phyloP scores from a whole-genome alignment of 345 rosid genomes.

The Populus simonii region DNA sequence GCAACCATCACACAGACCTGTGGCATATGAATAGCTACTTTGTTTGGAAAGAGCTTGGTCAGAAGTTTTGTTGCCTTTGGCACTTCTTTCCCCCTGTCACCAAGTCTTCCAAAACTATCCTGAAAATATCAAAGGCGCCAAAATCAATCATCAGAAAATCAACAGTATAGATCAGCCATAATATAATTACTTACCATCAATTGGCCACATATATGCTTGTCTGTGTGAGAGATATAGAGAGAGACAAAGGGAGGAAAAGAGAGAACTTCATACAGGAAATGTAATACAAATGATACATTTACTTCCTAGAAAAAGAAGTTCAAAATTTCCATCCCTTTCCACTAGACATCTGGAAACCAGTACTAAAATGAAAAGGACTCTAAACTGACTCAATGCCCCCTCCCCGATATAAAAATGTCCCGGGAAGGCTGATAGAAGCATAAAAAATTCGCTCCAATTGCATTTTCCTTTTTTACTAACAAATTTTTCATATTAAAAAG shows the following conservation, averaged over 20 bases:
- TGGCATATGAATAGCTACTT: slow-evolving; percentile 84
- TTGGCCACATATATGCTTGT: not conserved
- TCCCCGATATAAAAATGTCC: not conserved
- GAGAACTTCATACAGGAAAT: not conserved
- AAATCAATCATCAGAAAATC: slow-evolving; percentile 18
- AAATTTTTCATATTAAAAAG: too few species aligned
- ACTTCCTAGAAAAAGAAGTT: not conserved
- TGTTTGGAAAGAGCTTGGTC: slow-evolving; percentile 77
- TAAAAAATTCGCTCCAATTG: not conserved
- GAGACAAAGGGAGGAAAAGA: not conserved
- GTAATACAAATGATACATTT: not conserved
- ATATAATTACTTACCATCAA: not conserved
- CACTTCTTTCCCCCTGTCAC: slow-evolving; percentile 75
- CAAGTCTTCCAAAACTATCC: slow-evolving; percentile 78
- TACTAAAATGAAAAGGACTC: not conserved
- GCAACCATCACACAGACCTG: slow-evolving; percentile 48
- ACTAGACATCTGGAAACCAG: not conserved
- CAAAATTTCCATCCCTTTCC: not conserved
- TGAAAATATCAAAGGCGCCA: slow-evolving; percentile 34
- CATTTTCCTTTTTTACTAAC: not conserved
- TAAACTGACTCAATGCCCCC: not conserved
- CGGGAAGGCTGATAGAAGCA: not conserved
- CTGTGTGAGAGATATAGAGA: not conserved
- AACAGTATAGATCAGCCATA: not conserved
- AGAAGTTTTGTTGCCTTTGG: slow-evolving; percentile 65